Base-by-base conservation (phyloP, 2,329 filamentous ascomycete genomes). In the Alternaria sp. region DNA sequence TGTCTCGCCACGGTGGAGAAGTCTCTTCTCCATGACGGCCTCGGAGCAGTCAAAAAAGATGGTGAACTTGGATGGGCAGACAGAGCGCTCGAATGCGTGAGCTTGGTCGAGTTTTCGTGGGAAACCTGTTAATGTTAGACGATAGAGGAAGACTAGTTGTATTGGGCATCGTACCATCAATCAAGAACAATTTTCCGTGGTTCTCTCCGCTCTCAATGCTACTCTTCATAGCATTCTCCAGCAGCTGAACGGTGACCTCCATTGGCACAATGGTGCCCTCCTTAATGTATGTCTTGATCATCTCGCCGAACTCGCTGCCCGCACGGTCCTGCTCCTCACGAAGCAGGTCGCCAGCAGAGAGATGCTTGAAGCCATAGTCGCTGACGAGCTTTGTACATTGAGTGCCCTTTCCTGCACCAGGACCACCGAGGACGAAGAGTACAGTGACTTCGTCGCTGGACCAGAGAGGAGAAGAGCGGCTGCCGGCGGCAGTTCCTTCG, bases 61-160 rank as follows among this genome's bases (percentile, higher is more conserved):
- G 4, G 96, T 95, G 74, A 97, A 90, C 77, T 88, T 87, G 59
- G 91, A 92, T 11, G 89, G 90, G 74, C 93, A 95, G 51, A 99
- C 94, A 5, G 89, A 86, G 79, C 93, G 87, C 83, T 99, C 95
- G 78, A 99, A 99, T 81, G 93, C 94, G 67, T 93, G 79, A 14
- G 94, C 95, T 85, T 99, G 95, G 84, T 98, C 95, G 84, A 98
- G 91, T 84, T 99, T 97, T 72, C 95, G 89, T 32, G 95, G 95
- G 84, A 98, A 99, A 12, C 95, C 91, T 83, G 9, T 34, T 27
- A 20, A 27, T 36, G 28, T 57, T 40, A 57, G 54, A 44, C 27
- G 16, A 16, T 10, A 18, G 8, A 25, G 12, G 16, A 30, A 20
- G n/a, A 34, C 18, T 28, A 28, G 27, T 14, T 32, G 30, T n/a